A percentile compares a stretch with the other conserved stretches of the same genome.
These are phyloP conservation scores for Suillus fuscotomentosus DNA, from an alignment of 768 basidiomycete species.

Conservation along the genomic window DNA sequence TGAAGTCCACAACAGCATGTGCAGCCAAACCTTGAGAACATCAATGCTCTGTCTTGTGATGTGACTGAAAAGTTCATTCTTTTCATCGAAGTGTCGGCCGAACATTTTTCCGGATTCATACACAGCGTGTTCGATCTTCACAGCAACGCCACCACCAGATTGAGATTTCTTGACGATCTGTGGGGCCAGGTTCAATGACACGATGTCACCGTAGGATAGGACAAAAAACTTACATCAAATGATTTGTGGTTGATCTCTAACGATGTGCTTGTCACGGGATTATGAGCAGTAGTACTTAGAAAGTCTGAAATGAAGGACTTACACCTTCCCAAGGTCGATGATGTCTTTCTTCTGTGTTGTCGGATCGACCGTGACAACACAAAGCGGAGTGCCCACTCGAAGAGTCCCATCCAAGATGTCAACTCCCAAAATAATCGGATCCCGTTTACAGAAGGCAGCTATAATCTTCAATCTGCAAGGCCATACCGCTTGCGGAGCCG, in stretches of 20 bases:
- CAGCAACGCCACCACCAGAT: slow-evolving; percentile 94
- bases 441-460: slow-evolving; percentile 93
- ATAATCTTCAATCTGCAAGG: slow-evolving; percentile 92
- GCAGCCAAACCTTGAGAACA: slow-evolving; percentile 75
- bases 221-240: slow-evolving; percentile 54
- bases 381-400: slow-evolving; percentile 90
- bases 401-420: slow-evolving; percentile 93
- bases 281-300: slow-evolving; percentile 7
- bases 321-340: slow-evolving; percentile 94
- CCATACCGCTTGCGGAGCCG: slow-evolving; percentile 95
- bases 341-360: slow-evolving; percentile 87
- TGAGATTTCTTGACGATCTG: slow-evolving; percentile 91
- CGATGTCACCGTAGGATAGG: not conserved
- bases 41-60: slow-evolving; percentile 94
- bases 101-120: slow-evolving; percentile 96
- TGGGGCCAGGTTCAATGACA: not conserved
- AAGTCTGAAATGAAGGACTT: slow-evolving; percentile 27
- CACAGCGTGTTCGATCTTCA: slow-evolving; percentile 97
- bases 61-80: slow-evolving; percentile 90
- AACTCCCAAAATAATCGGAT: slow-evolving; percentile 95
- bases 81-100: slow-evolving; percentile 93
- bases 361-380: slow-evolving; percentile 91
- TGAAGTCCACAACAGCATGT: not conserved
- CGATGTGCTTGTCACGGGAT: slow-evolving; percentile 62
- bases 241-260: slow-evolving; percentile 97